Evolutionary conservation across 352 stramenopile genomes (phyloP), one percentile per base, ranked within the genome.

Genomic region (Phytophthora meadii): DNA sequence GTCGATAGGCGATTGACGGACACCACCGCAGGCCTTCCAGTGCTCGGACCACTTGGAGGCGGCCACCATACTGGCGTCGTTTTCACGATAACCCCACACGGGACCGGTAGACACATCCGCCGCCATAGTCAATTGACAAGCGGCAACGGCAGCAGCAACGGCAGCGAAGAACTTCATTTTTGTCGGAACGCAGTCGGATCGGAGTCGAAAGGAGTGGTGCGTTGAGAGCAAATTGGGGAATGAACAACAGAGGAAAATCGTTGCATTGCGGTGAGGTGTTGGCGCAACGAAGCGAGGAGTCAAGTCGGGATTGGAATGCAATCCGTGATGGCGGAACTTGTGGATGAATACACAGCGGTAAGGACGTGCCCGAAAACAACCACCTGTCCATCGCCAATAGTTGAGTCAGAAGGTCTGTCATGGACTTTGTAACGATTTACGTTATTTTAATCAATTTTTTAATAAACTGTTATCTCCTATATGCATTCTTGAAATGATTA

Each of bases 1-100:
- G 44, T 86, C 61, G 48, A 86, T 79, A 28, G 77, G 77, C 19
- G 77, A 86, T 58, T 86, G 77, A 12, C 65, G 61, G 2, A 42
- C 22, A 34, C 77, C 74, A 51, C 46, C 60, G 36, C 74, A 86
- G 5, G 59, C 39, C 3, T 47, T 5, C 55, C 60, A 81, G 19
- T 61, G 28, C 4, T 55, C 17, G 11, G 37, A 55, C 77, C 76
- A 85, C 27, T 73, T 37, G 32, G 57, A 48, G 17, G 61, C 63
- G 46, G 54, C 19, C 12, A 74, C 61, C 55, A 81, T 68, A 14
- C 57, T 70, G 12, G 51, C 14, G 12, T 77, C 55, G 41, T 65
- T 46, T 27, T 24, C 40, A 46, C 46, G 41, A 49, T 84, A 84
- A 8, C 69, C 69, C 76, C 76, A 84, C 28, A 50, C 44, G 19